Percentiles rank a stretch among this genome's conserved stretches.
Conservation (phyloP, 805 yeast species). For the Starmerella ratchasimensis region DNA sequence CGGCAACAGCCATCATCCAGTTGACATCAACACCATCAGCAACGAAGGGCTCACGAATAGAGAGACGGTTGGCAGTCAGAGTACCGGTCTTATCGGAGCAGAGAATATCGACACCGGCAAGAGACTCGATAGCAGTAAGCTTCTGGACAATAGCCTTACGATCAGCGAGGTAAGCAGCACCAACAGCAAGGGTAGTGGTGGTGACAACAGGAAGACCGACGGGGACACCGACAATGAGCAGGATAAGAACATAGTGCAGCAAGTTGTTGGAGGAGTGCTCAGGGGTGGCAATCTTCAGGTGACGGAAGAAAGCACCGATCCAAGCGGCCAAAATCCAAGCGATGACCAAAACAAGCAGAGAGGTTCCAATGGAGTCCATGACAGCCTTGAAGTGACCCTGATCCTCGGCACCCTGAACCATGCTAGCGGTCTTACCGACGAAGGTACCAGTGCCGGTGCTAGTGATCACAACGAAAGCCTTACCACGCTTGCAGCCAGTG, state of each 20-base stretch:
- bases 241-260: constrained; percentile 85
- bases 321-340: constrained; percentile 75
- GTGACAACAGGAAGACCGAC: constrained; percentile 98
- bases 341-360: constrained; percentile 75
- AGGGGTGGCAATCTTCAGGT: constrained; percentile 65
- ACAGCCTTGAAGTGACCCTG: constrained; percentile 98
- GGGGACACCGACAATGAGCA: constrained; percentile 95
- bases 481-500: constrained; percentile 92
- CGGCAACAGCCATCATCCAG: constrained; percentile 93
- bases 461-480: constrained; percentile 83
- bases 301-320: constrained; percentile 92
- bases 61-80: constrained; percentile 87
- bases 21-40: constrained; percentile 95
- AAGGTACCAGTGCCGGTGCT: constrained; percentile 90
- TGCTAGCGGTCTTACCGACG: constrained; percentile 95
- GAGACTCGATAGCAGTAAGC: constrained; percentile 88
- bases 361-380: constrained; percentile 92
- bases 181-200: constrained; percentile 97
- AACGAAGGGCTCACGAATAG: constrained; percentile 94
- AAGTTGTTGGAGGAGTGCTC: constrained; percentile 32
- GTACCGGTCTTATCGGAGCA: constrained; percentile 98
- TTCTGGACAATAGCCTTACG: constrained; percentile 94
- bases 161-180: constrained; percentile 96
- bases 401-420: constrained; percentile 89
- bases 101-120: constrained; percentile 93